Evolutionary conservation across 768 basidiomycete genomes (phyloP).

Genomic region (Naematelia encephala): DNA sequence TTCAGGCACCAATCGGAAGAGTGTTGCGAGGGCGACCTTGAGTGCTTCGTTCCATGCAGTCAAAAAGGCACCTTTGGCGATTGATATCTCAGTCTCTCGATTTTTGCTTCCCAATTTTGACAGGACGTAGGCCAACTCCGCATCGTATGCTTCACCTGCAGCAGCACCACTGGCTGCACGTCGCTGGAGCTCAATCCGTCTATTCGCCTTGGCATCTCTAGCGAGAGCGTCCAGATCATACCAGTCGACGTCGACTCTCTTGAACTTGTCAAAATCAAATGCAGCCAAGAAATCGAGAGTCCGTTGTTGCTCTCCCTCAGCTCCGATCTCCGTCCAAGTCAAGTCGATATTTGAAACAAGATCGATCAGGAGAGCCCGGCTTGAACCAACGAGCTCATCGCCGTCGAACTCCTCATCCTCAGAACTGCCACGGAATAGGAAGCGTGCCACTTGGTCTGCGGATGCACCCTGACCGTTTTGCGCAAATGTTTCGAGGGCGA

Average conservation of each 20-base stretch:
- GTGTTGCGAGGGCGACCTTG: conserved; percentile 79
- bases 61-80: conserved; percentile 67
- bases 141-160: conserved; percentile 64
- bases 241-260: conserved; percentile 34
- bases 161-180: conserved; percentile 66
- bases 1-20: conserved; percentile 75
- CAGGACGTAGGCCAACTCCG: conserved; percentile 71
- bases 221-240: conserved; percentile 59
- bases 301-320: background rate
- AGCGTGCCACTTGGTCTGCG: conserved; percentile 70
- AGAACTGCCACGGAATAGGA: conserved; percentile 66
- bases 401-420: conserved; percentile 49
- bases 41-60: conserved; percentile 81
- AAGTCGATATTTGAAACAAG: conserved; percentile 81
- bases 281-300: conserved; percentile 29
- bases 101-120: conserved; percentile 85
- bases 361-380: conserved; percentile 73
- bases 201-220: conserved; percentile 63
- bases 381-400: conserved; percentile 55
- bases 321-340: conserved; percentile 68
- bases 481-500: conserved; percentile 82
- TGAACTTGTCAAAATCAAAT: conserved; percentile 40
- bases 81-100: conserved; percentile 72
- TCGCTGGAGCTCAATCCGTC: conserved; percentile 48
- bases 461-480: conserved; percentile 68